Percentiles rank a stretch among this genome's conserved stretches.
phyloP scores from a whole-genome alignment of 768 basidiomycete species.

The Paxillus rubicundulus region DNA sequence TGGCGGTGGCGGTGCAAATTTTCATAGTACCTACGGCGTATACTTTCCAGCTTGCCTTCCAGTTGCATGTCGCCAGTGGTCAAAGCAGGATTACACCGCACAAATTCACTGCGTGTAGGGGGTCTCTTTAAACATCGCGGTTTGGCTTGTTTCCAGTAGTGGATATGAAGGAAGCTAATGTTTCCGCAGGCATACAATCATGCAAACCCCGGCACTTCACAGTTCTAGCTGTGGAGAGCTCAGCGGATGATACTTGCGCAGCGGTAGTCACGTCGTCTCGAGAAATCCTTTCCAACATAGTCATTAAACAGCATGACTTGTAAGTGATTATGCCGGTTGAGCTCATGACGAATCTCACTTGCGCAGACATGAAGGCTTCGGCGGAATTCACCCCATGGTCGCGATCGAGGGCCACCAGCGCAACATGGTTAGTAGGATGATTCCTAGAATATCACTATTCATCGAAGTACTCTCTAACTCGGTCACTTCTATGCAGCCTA shows the following conservation, averaged over 20 bases:
- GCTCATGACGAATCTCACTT: neutral
- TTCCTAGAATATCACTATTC: neutral
- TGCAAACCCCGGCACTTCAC: conserved; percentile 41
- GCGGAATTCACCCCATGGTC: conserved; percentile 76
- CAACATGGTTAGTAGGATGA: conserved; percentile 55
- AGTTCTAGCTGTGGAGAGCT: conserved; percentile 78
- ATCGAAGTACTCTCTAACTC: neutral
- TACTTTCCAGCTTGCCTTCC: no score
- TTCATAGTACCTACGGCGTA: neutral
- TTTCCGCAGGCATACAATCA: neutral
- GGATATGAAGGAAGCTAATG: neutral
- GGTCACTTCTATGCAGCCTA: conserved; percentile 48
- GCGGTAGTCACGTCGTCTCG: conserved; percentile 76
- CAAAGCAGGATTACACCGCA: neutral
- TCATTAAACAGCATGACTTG: conserved; percentile 77
- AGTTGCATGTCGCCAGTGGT: neutral
- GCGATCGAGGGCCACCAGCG: conserved; percentile 78
- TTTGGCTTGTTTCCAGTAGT: neutral
- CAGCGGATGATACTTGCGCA: conserved; percentile 93
- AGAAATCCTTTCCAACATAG: conserved; percentile 77
- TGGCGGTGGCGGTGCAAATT: conserved; percentile 5
- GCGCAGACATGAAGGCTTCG: conserved; percentile 31
- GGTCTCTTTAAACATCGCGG: neutral
- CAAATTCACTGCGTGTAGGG: neutral
- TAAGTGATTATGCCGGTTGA: conserved; percentile 31